Evolutionary conservation across 2,329 filamentous ascomycete genomes (phyloP).

Genomic region (Diaporthe velutina): DNA sequence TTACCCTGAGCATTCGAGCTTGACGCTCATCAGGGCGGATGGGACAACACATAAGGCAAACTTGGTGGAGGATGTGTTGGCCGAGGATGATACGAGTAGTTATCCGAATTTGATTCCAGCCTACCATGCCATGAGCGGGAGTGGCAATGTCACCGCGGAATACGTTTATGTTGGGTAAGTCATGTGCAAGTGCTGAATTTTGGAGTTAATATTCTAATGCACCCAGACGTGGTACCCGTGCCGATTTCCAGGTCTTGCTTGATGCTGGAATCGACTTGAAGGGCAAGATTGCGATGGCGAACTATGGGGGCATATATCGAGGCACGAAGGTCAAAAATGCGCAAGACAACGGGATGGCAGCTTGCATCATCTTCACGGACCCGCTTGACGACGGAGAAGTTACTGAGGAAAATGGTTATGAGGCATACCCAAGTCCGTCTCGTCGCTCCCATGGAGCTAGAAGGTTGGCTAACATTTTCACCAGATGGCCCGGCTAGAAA

Average conservation of each 20-base stretch:
- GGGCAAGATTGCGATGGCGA: slow-evolving; percentile 14
- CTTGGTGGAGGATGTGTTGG: slow-evolving; percentile 19
- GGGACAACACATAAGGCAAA: slow-evolving; percentile 14
- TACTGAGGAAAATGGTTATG: slow-evolving; percentile 20
- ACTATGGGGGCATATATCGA: slow-evolving; percentile 15
- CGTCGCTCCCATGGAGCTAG: not conserved
- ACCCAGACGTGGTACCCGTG: slow-evolving; percentile 5
- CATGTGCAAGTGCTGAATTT: not conserved
- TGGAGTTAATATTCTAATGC: not conserved
- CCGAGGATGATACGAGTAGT: slow-evolving; percentile 20
- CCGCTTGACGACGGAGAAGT: slow-evolving; percentile 14
- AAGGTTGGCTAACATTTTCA: not conserved
- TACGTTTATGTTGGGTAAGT: slow-evolving; percentile 20
- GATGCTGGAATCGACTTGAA: slow-evolving; percentile 13
- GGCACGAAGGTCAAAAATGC: slow-evolving; percentile 24
- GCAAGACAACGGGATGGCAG: slow-evolving; percentile 21
- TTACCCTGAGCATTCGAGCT: slow-evolving; percentile 16
- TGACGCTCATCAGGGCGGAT: slow-evolving; percentile 9
- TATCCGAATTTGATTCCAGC: slow-evolving; percentile 18
- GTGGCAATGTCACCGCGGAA: slow-evolving; percentile 18
- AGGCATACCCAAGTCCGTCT: slow-evolving; percentile 21
- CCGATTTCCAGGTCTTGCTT: slow-evolving; percentile 15
- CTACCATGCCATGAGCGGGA: slow-evolving; percentile 20
- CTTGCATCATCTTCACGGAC: slow-evolving; percentile 20
- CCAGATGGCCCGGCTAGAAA: slow-evolving; percentile 16